Conservation (phyloP, 805 yeast genomes). For the Cephaloascus fragrans region DNA sequence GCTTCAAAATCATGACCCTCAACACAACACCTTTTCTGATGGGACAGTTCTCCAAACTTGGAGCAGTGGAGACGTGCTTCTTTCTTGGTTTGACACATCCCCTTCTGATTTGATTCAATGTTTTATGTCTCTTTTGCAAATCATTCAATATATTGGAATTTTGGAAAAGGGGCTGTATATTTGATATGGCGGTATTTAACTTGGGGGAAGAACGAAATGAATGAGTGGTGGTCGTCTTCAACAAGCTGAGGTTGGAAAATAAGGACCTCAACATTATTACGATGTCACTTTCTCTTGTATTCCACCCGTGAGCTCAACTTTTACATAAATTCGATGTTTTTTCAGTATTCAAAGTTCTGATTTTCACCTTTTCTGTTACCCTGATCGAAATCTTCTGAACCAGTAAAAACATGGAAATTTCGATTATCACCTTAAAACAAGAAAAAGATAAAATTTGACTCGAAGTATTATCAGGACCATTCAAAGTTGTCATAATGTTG, state of each 20-base stretch:
- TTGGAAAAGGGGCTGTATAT: constrained; percentile 5
- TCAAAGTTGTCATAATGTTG: not conserved
- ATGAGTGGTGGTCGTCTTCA: not conserved
- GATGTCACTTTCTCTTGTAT: no score
- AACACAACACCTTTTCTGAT: constrained; percentile 89
- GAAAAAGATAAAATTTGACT: not conserved
- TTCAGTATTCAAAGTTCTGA: no score
- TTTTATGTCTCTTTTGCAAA: constrained; percentile 45
- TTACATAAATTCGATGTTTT: no score
- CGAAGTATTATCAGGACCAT: not conserved
- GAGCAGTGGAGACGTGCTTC: constrained; percentile 51
- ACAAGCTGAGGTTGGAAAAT: not conserved
- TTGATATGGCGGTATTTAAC: not conserved
- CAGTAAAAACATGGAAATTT: not conserved
- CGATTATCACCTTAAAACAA: not conserved
- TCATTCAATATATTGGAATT: constrained; percentile 7
- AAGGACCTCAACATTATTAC: not conserved
- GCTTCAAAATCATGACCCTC: constrained; percentile 90
- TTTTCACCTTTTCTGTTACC: no score
- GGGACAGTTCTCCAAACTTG: constrained; percentile 78
- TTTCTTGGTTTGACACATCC: constrained; percentile 46
- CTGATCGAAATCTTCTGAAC: no score
- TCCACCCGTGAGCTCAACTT: no score
- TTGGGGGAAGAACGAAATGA: not conserved
- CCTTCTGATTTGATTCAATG: constrained; percentile 67